Base-by-base conservation (phyloP, 2,329 filamentous ascomycete species). In the Bertia moriformis region DNA sequence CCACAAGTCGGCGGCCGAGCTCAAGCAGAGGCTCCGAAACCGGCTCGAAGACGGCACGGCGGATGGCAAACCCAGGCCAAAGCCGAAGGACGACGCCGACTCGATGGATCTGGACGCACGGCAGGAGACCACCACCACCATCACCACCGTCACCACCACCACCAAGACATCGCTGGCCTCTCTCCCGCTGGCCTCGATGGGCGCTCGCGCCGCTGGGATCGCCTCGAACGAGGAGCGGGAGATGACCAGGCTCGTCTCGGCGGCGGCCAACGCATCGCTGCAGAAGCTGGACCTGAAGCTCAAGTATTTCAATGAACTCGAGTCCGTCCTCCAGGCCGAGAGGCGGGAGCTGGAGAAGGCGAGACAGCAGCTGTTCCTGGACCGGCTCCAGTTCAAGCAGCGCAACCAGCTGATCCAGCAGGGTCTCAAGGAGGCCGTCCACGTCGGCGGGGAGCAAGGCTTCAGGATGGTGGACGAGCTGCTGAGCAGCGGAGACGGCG, bases 141-240 rank as follows among this genome's bases (percentile, higher is more conserved):
- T 72, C 45, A 65, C 67, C 50, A 62, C 49, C 40, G 62, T 44
- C 45, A 59, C 62, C 2, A 67, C 59, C 30, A 68, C 56, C 22
- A 66, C 56, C 43, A 38, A 19, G 41, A 46, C 50, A 27, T 62
- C 67, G 3, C 58, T 86, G 38, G 76, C 86, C 4, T 88, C 80
- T 19, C 79, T 94, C 41, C 85, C 88, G 2, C 71, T 98, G 38
- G 87, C 85, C 14, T 74, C 88, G 4, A 82, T 89, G 44, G 88
- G 88, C 13, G 87, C 85, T 2, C 83, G 91, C 44, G 76, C 88
- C 2, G 82, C 83, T 4, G 91, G 82, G 3, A 76, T 98, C 22
- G 88, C 89, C 19, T 95, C 89, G 3, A 87, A 96, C 49, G 89
- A 96, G 58, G 91, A 98, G 59, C 83, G 93, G 42, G 87, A 95